phyloP scores from a whole-genome alignment of 2,329 filamentous ascomycete species.

The Aspergillus brunneoviolaceus region DNA sequence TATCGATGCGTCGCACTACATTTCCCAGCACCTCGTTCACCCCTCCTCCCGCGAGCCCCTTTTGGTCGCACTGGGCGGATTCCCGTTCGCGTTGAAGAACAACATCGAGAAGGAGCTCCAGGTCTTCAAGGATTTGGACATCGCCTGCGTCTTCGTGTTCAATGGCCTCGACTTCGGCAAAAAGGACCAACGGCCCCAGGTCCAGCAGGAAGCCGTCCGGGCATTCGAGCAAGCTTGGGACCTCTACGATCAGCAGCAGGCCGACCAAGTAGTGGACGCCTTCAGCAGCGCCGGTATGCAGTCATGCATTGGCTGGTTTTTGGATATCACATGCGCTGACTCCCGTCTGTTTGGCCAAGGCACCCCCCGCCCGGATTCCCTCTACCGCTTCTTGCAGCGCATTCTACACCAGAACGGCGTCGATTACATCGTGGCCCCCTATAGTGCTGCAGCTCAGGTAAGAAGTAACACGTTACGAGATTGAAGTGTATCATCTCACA shows the following conservation, averaged over 20 bases:
- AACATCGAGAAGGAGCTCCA: slow-evolving; percentile 77
- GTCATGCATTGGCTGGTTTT: not conserved
- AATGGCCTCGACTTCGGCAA: slow-evolving; percentile 79
- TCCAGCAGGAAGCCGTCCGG: slow-evolving; percentile 62
- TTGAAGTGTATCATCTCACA: not conserved
- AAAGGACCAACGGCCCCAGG: slow-evolving; percentile 63
- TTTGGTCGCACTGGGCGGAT: slow-evolving; percentile 82
- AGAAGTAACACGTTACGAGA: slow-evolving; percentile 19
- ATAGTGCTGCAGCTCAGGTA: slow-evolving; percentile 84
- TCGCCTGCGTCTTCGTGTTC: slow-evolving; percentile 87
- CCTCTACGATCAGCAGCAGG: slow-evolving; percentile 77
- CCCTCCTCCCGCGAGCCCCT: slow-evolving; percentile 77
- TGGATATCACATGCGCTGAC: slow-evolving; percentile 27
- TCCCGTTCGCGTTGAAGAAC: slow-evolving; percentile 73
- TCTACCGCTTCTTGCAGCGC: slow-evolving; percentile 74
- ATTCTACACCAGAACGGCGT: slow-evolving; percentile 68
- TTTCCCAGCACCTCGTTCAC: slow-evolving; percentile 73
- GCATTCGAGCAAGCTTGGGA: slow-evolving; percentile 81
- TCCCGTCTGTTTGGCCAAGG: slow-evolving; percentile 48
- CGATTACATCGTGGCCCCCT: slow-evolving; percentile 80
- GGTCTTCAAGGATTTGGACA: slow-evolving; percentile 65
- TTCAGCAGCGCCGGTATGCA: slow-evolving; percentile 77
- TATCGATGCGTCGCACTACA: slow-evolving; percentile 87
- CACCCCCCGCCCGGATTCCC: slow-evolving; percentile 67
- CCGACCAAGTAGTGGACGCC: slow-evolving; percentile 76